These are phyloP conservation scores for Ochromonas danica DNA, from an alignment of 108 stramenopile species.

Conservation along the genomic window DNA sequence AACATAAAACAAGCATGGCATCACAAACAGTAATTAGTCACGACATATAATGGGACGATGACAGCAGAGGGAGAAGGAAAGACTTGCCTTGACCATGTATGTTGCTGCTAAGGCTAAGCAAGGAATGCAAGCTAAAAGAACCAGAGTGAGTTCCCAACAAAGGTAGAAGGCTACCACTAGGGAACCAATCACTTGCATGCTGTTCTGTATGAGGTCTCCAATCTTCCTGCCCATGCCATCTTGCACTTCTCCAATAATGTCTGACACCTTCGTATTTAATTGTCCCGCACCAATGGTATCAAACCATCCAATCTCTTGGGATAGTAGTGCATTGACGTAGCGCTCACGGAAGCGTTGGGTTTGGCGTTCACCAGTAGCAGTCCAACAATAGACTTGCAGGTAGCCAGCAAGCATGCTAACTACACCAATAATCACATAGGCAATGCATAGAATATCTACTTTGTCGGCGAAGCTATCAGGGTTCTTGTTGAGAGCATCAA, in stretches of 20 bases:
- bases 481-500: conserved; percentile 10
- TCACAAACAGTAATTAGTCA: too few species aligned
- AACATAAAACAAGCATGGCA: too few species aligned
- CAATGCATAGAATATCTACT: not conserved
- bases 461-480: not conserved
- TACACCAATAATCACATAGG: not conserved
- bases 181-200: conserved; percentile 38
- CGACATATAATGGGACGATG: too few species aligned
- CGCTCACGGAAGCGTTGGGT: conserved; percentile 21
- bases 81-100: conserved; percentile 27
- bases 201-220: conserved; percentile 46
- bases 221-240: conserved; percentile 51
- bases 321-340: conserved; percentile 11
- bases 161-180: conserved; percentile 40
- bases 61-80: too few species aligned
- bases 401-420: not conserved
- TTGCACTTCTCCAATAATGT: conserved; percentile 51
- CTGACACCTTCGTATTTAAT: conserved; percentile 48
- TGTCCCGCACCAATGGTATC: conserved; percentile 52
- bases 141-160: conserved; percentile 45
- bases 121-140: conserved; percentile 50
- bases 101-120: conserved; percentile 40
- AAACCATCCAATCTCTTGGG: conserved; percentile 58
- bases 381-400: conserved; percentile 17
- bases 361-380: conserved; percentile 29